These are phyloP conservation scores for Musa balbisiana DNA, from an alignment of 202 grass and related monocot species.

Conservation along the genomic window DNA sequence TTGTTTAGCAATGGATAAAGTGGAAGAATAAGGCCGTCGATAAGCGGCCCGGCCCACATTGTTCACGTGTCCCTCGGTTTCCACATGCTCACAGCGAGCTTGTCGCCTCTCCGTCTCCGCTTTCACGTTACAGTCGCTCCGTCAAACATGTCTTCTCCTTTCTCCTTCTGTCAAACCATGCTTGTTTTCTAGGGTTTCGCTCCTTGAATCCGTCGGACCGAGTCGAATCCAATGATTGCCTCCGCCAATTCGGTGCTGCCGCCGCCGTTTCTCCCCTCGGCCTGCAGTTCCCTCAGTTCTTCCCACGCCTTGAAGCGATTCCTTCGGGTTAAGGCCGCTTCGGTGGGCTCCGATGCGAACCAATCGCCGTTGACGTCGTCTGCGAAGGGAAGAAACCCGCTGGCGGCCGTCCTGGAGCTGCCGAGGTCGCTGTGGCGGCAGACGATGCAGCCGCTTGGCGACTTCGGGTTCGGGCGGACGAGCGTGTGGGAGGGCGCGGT, in stretches of 20 bases:
- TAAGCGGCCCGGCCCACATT: too few relatives aligned
- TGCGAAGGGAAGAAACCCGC: slow-evolving; percentile 16
- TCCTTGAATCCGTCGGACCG: too few relatives aligned
- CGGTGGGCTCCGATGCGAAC: slow-evolving; percentile 3
- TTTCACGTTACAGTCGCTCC: too few relatives aligned
- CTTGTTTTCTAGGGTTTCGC: too few relatives aligned
- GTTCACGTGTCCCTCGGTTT: too few relatives aligned
- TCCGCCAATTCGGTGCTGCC: neutral
- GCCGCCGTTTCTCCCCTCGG: neutral
- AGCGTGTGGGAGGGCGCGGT: slow-evolving; percentile 95
- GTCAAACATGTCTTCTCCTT: too few relatives aligned
- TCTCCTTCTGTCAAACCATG: too few relatives aligned
- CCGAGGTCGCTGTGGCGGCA: slow-evolving; percentile 54
- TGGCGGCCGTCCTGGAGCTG: slow-evolving; percentile 26
- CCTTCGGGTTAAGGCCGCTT: neutral
- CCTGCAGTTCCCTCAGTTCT: neutral
- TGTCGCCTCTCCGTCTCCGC: too few relatives aligned
- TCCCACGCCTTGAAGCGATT: neutral
- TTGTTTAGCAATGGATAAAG: too few relatives aligned
- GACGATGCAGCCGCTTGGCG: slow-evolving; percentile 59
- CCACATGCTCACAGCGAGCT: too few relatives aligned
- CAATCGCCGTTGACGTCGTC: slow-evolving; percentile 2
- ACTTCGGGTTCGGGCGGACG: slow-evolving; percentile 40
- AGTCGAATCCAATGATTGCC: too few relatives aligned
- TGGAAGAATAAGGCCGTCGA: too few relatives aligned